Base-by-base conservation (phyloP, 208 protist genomes). In the Acanthamoeba triangularis region DNA sequence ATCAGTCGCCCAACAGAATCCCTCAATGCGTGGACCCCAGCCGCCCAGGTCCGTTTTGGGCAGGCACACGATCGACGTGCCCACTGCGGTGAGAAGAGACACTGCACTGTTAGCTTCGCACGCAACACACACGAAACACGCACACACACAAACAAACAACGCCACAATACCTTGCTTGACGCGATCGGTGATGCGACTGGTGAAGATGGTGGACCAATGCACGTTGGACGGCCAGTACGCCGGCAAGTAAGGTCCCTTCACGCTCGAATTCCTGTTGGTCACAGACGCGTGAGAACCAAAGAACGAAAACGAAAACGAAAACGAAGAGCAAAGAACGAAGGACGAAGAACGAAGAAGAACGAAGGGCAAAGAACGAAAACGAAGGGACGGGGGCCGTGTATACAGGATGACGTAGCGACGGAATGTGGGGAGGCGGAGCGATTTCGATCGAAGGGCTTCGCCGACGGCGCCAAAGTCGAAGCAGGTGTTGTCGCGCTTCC, bases 141-240 rank as follows among this genome's bases (percentile, higher is more conserved):
- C 28, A 41, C 3, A 14, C n/a, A 41, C 69, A 78, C 33, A 41
- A 78, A 67, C 13, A 7, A 3, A 67, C 52, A 18, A 56, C 16
- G 8, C 1, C 65, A 2, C 8, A 13, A n/a, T 76, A 76, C 67
- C 67, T 25, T 76, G 74, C 74, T 82, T 82, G 10, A 82, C 74
- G 41, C 74, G n/a, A 4, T 52, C 74, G 49, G 5, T 49, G 74
- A 82, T 7, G 74, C 74, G 74, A 25, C 37, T 82, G 35, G 74
- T 82, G 74, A 82, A 82, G 11, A 82, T 52, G 74, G 37, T 82
- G 35, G 74, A 41, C 74, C 74, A 82, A n/a, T 82, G 74, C 37
- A 82, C 37, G 37, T 52, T 5, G 23, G 35, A 25, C 28, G 74
- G 74, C 74, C 74, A 82, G 37, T 82, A 82, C 13, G 74, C 33